Evolutionary conservation across 192 early-diverging fungal species (phyloP).

Genomic region (Rhizophagus clarus): DNA sequence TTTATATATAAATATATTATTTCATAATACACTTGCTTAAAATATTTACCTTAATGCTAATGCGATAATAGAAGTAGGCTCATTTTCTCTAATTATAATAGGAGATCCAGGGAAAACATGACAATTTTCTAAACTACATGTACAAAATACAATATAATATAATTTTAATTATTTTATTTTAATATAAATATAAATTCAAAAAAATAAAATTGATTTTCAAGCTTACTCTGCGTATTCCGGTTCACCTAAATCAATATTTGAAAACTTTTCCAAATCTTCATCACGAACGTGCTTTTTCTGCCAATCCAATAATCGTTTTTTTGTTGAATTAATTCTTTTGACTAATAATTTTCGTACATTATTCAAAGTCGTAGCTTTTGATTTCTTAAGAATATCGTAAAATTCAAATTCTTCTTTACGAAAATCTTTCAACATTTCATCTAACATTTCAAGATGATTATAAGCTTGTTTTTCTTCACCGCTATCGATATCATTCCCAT

Average conservation of each 20-base stretch:
- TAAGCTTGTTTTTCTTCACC: slow-evolving; percentile 6
- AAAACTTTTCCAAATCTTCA: slow-evolving; percentile 25
- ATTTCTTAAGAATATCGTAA: slow-evolving; percentile 41
- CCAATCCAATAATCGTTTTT: slow-evolving; percentile 53
- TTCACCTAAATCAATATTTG: slow-evolving; percentile 43
- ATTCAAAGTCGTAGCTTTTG: slow-evolving; percentile 47
- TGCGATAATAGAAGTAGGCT: slow-evolving; percentile 91
- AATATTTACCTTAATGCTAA: slow-evolving; percentile 67
- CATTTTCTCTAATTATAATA: slow-evolving; percentile 83
- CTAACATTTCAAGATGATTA: slow-evolving; percentile 28
- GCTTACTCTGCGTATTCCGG: slow-evolving; percentile 58
- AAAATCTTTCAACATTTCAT: slow-evolving; percentile 41
- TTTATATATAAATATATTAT: neutral
- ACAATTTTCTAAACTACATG: slow-evolving; percentile 27
- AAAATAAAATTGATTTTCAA: neutral
- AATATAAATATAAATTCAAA: too few relatives aligned
- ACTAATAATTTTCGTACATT: slow-evolving; percentile 52
- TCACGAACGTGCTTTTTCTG: slow-evolving; percentile 43
- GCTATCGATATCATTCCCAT: neutral
- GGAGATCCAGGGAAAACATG: slow-evolving; percentile 84
- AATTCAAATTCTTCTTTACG: slow-evolving; percentile 51
- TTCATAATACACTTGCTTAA: too few relatives aligned
- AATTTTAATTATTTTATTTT: too few relatives aligned
- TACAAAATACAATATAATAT: neutral
- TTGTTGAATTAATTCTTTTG: slow-evolving; percentile 38